These are phyloP conservation scores for Phytophthora niederhauseri DNA, from an alignment of 352 stramenopile genomes.

Conservation along the genomic window DNA sequence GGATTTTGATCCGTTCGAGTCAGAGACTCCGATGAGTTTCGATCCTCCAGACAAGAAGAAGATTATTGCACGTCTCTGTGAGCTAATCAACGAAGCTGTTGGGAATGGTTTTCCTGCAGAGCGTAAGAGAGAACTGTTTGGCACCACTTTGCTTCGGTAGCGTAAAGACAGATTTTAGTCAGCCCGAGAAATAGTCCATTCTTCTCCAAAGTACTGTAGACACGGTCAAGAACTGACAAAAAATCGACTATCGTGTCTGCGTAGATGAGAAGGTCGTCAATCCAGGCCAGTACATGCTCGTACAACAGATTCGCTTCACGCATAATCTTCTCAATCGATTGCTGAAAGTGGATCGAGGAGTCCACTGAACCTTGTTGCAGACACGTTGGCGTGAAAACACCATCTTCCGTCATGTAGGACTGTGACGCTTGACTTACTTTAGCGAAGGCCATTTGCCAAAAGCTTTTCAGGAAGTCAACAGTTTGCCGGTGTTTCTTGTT, in stretches of 20 bases:
- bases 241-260: slow-evolving; percentile 11
- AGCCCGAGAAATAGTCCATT: slow-evolving; percentile 5
- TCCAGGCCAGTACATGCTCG: slow-evolving; percentile 11
- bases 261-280: slow-evolving; percentile 8
- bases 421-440: slow-evolving; percentile 12
- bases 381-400: slow-evolving; percentile 5
- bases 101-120: slow-evolving; percentile 5
- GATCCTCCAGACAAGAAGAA: slow-evolving; percentile 10
- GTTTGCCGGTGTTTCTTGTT: slow-evolving; percentile 11
- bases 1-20: slow-evolving; percentile 11
- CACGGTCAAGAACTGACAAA: slow-evolving; percentile 7
- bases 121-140: background rate
- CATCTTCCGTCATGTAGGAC: slow-evolving; percentile 14
- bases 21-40: slow-evolving; percentile 3
- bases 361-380: slow-evolving; percentile 12
- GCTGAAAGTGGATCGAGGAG: slow-evolving; percentile 14
- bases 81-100: slow-evolving; percentile 6
- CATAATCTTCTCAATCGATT: slow-evolving; percentile 13
- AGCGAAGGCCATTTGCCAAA: slow-evolving; percentile 3
- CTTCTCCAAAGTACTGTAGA: slow-evolving; percentile 2
- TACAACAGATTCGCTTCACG: slow-evolving; percentile 4
- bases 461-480: slow-evolving; percentile 15
- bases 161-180: too few species aligned
- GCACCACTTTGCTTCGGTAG: too few species aligned
- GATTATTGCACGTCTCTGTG: slow-evolving; percentile 2